phyloP scores from a whole-genome alignment of 441 rosid species.

The Croton laevigatus region DNA sequence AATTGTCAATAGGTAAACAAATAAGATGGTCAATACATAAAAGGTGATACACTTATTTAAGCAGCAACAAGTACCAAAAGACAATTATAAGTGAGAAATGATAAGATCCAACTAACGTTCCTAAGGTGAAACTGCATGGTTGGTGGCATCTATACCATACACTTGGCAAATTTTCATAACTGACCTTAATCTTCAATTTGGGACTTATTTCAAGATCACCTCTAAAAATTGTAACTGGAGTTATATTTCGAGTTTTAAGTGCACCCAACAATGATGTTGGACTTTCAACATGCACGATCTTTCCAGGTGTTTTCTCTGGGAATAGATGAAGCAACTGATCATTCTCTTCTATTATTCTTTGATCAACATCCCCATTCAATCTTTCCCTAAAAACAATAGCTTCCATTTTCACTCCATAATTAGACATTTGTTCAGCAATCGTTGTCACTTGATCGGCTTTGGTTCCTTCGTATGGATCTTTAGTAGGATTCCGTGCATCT shows the following conservation, averaged over 20 bases:
- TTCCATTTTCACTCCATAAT: constrained; percentile 70
- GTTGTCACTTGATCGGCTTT: constrained; percentile 82
- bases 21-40: too few species aligned
- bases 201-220: constrained; percentile 79
- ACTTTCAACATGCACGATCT: constrained; percentile 57
- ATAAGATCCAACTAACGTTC: too few species aligned
- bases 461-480: constrained; percentile 75
- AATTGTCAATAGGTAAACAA: too few species aligned
- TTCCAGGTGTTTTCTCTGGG: constrained; percentile 51
- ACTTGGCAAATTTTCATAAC: background rate
- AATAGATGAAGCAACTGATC: constrained; percentile 61
- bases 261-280: constrained; percentile 81
- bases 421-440: constrained; percentile 64
- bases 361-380: constrained; percentile 30
- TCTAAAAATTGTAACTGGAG: constrained; percentile 83
- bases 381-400: constrained; percentile 57
- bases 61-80: too few species aligned
- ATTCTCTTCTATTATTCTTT: constrained; percentile 59
- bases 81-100: too few species aligned
- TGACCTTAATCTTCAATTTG: constrained; percentile 78
- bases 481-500: constrained; percentile 64
- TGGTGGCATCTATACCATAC: background rate
- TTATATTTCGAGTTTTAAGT: constrained; percentile 62
- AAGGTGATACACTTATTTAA: too few species aligned
- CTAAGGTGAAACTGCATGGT: background rate